phyloP scores from a whole-genome alignment of 805 yeast species.

The Sugiyamaella qingdaonensis region DNA sequence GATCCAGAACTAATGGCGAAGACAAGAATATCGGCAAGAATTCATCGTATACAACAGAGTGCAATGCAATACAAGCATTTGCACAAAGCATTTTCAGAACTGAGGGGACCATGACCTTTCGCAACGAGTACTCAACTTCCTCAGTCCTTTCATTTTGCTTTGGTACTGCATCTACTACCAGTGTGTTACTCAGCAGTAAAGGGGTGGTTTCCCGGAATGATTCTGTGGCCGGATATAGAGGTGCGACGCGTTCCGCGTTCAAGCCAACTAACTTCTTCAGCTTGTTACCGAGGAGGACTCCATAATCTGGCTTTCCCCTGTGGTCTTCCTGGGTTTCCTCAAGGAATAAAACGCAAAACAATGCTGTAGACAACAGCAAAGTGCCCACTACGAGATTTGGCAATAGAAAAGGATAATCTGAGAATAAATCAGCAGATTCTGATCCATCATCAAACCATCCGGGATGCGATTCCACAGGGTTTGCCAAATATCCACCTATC shows the following conservation, averaged over 20 bases:
- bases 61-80: conserved; percentile 4
- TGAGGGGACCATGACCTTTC: not conserved
- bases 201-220: not conserved
- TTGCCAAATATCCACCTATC: conserved; percentile 49
- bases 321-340: conserved; percentile 49
- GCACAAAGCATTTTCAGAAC: conserved; percentile 5
- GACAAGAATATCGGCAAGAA: conserved; percentile 54
- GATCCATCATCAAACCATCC: conserved; percentile 18
- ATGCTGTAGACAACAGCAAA: conserved; percentile 36
- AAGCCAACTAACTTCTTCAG: not conserved
- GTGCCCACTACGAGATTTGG: conserved; percentile 46
- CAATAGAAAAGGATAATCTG: conserved; percentile 46
- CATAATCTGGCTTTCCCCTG: conserved; percentile 40
- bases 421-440: conserved; percentile 20
- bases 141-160: not conserved
- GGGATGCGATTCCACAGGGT: conserved; percentile 35
- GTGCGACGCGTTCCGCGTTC: not conserved
- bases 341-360: conserved; percentile 43
- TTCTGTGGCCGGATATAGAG: not conserved
- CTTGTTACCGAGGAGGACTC: conserved; percentile 44
- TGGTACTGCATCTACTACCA: not conserved
- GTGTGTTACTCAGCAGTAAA: not conserved
- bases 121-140: not conserved
- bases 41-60: conserved; percentile 29
- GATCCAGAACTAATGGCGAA: conserved; percentile 20